phyloP scores from a whole-genome alignment of 2,329 filamentous ascomycete genomes.

The Colletotrichum sp. region DNA sequence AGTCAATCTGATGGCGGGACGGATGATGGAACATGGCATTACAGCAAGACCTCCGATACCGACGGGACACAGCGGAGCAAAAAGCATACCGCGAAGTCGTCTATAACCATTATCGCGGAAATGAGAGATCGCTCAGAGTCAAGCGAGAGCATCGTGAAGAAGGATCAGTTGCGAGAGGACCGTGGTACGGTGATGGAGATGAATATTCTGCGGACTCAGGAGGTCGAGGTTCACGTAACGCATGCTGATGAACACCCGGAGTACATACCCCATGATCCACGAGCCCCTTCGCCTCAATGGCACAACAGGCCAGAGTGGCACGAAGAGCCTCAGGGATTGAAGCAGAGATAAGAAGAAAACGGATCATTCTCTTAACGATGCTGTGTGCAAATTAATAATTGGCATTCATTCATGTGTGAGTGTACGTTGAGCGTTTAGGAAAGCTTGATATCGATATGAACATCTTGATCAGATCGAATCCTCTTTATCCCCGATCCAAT shows the following conservation, averaged over 20 bases:
- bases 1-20: not conserved
- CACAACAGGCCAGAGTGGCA: constrained; percentile 10
- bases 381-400: not conserved
- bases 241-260: not conserved
- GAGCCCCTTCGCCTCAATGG: not conserved
- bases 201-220: constrained; percentile 5
- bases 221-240: not conserved
- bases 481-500: constrained; percentile 37
- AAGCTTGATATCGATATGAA: not conserved
- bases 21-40: not conserved
- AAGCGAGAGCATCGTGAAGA: not conserved
- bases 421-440: not conserved
- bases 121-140: not conserved
- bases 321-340: not conserved
- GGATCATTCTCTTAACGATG: not conserved
- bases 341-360: not conserved
- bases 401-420: not conserved
- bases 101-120: not conserved
- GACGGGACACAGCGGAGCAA: not conserved
- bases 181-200: not conserved
- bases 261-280: not conserved
- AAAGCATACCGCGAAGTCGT: not conserved
- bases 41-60: not conserved
- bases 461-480: not conserved
- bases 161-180: not conserved